Evolutionary conservation across 176 grass and related monocot species (phyloP), one percentile per base, ranked within the genome.

Genomic region (Aechmea fasciata): DNA sequence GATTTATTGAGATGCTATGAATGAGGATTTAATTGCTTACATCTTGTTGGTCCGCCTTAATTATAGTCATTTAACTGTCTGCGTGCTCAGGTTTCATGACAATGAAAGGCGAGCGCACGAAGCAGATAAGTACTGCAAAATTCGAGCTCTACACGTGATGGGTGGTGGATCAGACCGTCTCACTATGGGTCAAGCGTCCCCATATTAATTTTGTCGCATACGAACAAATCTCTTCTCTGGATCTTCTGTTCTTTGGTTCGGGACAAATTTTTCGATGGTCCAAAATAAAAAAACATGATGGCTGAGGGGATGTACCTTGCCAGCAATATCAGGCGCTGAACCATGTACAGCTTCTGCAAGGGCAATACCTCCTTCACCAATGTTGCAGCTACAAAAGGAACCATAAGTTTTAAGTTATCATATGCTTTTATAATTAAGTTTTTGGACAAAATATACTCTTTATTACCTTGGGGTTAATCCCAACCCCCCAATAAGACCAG

Each of bases 241-340:
- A 17, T 17, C 52, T 57, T 57, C n/a, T 57, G 14, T 57, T 41
- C 33, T 19, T 61, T 61, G 55, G 55, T 10, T 9, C 72, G 59
- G 0, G 48, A 51, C 65, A 10, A 0, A 28, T 15, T 33, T 50
- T 50, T 51, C 33, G 78, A 84, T 28, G n/a, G 14, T 3, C 33
- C 33, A 22, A 22, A 9, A 61, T 66, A 13, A 24, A 64, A 64
- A 0, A 1, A 12, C 11, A n/a, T 49, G 7, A 20, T 50, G 26
- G 50, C 26, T 53, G 51, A 33, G 62, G 53, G 62, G 11, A 72
- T 28, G 70, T 63, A 97, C 94, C 86, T 84, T 97, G 67, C 94
- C 89, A 57, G 94, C 87, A 48, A 97, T 97, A 83, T 97, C 94
- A 71, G 94, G 94, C n/a, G 94, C 94, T 68, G 89, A 97, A 63